phyloP scores from a whole-genome alignment of 768 basidiomycete genomes.

The Amanita polypyramis region DNA sequence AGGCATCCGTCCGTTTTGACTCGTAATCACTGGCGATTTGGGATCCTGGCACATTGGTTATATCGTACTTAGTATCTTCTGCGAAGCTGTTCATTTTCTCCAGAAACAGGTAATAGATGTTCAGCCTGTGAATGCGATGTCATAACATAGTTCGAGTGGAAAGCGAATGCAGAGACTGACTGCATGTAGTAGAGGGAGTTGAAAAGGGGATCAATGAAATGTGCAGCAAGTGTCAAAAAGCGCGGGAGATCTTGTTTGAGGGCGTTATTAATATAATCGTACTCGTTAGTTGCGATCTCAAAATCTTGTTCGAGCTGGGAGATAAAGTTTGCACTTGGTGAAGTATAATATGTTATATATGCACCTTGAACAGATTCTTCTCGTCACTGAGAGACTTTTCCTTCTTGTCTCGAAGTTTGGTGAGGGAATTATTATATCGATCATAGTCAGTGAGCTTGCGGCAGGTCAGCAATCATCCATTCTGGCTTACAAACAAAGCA shows the following conservation, averaged over 20 bases:
- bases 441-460: conserved; percentile 82
- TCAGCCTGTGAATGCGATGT: conserved; percentile 45
- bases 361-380: conserved; percentile 92
- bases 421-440: conserved; percentile 91
- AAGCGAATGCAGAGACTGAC: conserved; percentile 33
- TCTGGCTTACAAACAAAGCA: not conserved
- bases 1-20: conserved; percentile 73
- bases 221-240: conserved; percentile 82
- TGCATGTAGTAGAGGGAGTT: conserved; percentile 99
- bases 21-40: conserved; percentile 75
- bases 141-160: conserved; percentile 1
- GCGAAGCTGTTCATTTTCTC: conserved; percentile 90
- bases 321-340: conserved; percentile 11
- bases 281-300: conserved; percentile 84
- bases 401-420: conserved; percentile 95
- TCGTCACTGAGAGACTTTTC: conserved; percentile 94
- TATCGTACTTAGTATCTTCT: conserved; percentile 65
- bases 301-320: conserved; percentile 89
- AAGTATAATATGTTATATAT: not conserved
- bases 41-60: conserved; percentile 49
- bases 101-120: conserved; percentile 87
- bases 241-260: conserved; percentile 88
- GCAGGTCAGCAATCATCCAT: conserved; percentile 3
- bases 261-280: conserved; percentile 83
- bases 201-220: conserved; percentile 96